phyloP scores from a whole-genome alignment of 805 yeast genomes.

The Helenozyma rhizophorensis region DNA sequence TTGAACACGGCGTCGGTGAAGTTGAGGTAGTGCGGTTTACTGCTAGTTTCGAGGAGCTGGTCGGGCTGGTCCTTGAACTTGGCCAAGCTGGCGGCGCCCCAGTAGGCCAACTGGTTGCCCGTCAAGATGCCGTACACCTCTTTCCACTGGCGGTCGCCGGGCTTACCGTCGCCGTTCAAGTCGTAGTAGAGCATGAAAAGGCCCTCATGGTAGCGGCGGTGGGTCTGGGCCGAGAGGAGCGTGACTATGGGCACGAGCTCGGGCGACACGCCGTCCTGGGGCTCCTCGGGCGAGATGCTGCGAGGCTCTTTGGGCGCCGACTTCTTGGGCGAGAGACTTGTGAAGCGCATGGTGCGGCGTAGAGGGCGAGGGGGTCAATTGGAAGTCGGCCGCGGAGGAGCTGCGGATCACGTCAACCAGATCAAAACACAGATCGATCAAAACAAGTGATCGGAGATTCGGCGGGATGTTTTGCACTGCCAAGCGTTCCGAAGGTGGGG shows the following conservation, averaged over 20 bases:
- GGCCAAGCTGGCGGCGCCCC: conserved; percentile 75
- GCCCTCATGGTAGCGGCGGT: conserved; percentile 73
- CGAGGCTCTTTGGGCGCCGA: background rate
- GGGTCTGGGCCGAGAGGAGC: conserved; percentile 65
- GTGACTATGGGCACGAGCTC: conserved; percentile 70
- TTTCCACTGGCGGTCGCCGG: conserved; percentile 79
- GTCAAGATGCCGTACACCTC: conserved; percentile 90
- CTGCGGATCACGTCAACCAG: no score
- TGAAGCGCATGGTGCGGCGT: no score
- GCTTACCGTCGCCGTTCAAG: conserved; percentile 76
- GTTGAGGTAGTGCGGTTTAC: conserved; percentile 84
- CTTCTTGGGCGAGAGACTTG: conserved; percentile 9
- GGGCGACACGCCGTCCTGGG: conserved; percentile 32
- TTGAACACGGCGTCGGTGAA: conserved; percentile 86
- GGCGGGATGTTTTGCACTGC: no score
- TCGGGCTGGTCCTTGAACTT: conserved; percentile 49
- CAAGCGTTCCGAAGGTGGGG: no score
- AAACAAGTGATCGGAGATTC: no score
- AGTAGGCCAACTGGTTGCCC: conserved; percentile 87
- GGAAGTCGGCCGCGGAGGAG: no score
- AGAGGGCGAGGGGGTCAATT: no score
- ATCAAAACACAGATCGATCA: no score
- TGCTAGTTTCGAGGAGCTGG: conserved; percentile 50
- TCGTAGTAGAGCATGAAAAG: conserved; percentile 70
- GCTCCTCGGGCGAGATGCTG: conserved; percentile 1